A percentile compares a stretch with the other conserved stretches of the same genome.
Conservation (phyloP, 2,329 filamentous ascomycete species). For the Akanthomyces dipterigenus region DNA sequence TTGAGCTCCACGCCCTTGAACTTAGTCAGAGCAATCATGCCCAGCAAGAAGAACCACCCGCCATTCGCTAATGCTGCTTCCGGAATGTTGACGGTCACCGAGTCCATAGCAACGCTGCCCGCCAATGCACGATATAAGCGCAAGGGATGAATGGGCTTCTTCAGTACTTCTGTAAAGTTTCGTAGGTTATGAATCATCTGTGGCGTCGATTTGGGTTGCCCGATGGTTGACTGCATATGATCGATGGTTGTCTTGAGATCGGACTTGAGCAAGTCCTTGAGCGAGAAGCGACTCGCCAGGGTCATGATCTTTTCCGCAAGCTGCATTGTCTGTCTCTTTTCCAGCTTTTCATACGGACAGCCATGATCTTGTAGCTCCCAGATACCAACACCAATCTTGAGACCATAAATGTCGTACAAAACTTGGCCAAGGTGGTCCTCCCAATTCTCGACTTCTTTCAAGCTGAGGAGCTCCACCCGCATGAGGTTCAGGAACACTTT, state of each 20-base stretch:
- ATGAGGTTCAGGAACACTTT: constrained; percentile 86
- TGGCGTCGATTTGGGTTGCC: constrained; percentile 67
- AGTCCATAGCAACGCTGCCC: constrained; percentile 68
- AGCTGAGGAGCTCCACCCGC: constrained; percentile 73
- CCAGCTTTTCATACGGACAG: constrained; percentile 69
- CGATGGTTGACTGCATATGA: constrained; percentile 83
- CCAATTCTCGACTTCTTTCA: constrained; percentile 71
- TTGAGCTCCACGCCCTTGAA: constrained; percentile 65
- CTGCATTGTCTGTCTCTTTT: constrained; percentile 71
- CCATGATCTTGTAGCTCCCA: constrained; percentile 71
- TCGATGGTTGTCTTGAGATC: constrained; percentile 88
- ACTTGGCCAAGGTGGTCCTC: constrained; percentile 84
- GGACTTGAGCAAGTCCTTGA: constrained; percentile 87
- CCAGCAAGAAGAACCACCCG: constrained; percentile 89
- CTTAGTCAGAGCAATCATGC: constrained; percentile 80
- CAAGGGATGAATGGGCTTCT: constrained; percentile 75
- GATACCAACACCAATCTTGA: constrained; percentile 64
- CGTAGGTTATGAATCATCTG: constrained; percentile 83
- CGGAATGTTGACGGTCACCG: constrained; percentile 59
- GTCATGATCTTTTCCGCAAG: constrained; percentile 78
- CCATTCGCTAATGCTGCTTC: constrained; percentile 69
- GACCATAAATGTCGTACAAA: constrained; percentile 73
- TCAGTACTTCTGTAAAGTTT: constrained; percentile 74
- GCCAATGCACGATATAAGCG: constrained; percentile 73
- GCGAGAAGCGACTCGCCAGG: constrained; percentile 74